Percentiles rank a stretch among this genome's conserved stretches.
Conservation (phyloP, 179 eudicot genomes). For the Beta macrorhiza region DNA sequence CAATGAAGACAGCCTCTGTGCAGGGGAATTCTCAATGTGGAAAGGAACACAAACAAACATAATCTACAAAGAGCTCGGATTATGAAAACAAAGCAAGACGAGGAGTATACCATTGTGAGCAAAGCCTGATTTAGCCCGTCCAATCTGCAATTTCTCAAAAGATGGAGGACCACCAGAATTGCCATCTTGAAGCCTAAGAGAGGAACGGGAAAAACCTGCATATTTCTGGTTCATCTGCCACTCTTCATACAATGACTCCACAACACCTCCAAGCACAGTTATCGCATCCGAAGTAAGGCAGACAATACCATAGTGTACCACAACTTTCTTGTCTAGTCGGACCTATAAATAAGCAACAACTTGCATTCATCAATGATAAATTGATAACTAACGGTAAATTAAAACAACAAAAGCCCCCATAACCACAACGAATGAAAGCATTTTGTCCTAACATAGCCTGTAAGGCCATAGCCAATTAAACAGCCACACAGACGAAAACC, state of each 20-base stretch:
- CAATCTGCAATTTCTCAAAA: slow-evolving; percentile 70
- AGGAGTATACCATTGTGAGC: slow-evolving; percentile 41
- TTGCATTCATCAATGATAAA: not conserved
- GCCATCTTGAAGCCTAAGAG: slow-evolving; percentile 40
- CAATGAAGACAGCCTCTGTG: not conserved
- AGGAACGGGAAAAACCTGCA: slow-evolving; percentile 65
- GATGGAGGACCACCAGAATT: slow-evolving; percentile 67
- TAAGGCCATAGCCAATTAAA: not conserved
- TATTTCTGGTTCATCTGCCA: slow-evolving; percentile 92
- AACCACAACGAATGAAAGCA: not conserved
- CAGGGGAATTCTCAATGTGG: not conserved
- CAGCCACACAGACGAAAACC: not conserved
- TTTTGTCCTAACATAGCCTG: not conserved
- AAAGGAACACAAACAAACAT: not conserved
- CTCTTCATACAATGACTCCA: slow-evolving; percentile 76
- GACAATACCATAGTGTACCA: slow-evolving; percentile 57
- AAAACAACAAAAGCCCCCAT: not conserved
- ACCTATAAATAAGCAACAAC: slow-evolving; percentile 41
- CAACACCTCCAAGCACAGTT: slow-evolving; percentile 75
- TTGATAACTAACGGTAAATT: not conserved
- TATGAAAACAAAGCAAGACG: not conserved
- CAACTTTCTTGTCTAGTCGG: slow-evolving; percentile 62
- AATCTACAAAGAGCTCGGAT: not conserved
- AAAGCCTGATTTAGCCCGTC: slow-evolving; percentile 36
- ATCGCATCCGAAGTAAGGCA: slow-evolving; percentile 65